Evolutionary conservation across 2,329 filamentous ascomycete species (phyloP).

Genomic region (Capronia coronata): DNA sequence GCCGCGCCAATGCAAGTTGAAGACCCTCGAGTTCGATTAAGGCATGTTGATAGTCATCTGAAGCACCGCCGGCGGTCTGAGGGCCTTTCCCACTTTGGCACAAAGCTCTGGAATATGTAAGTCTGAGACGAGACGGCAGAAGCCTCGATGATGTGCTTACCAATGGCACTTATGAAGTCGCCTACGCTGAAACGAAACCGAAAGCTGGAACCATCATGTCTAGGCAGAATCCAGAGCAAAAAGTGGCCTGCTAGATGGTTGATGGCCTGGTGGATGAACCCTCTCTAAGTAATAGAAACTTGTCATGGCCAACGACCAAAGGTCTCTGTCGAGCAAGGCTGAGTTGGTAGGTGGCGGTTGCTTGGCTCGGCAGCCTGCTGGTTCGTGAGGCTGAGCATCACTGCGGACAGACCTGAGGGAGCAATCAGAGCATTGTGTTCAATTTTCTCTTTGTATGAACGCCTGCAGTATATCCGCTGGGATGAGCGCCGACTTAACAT

Average conservation of each 20-base stretch:
- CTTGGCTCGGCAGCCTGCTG: no score
- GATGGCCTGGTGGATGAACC: not conserved
- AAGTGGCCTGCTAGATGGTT: no score
- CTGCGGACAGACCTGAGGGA: no score
- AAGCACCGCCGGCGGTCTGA: slow-evolving; percentile 26
- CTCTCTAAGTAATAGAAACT: no score
- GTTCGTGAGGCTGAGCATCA: no score
- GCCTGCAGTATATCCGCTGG: no score
- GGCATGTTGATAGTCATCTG: slow-evolving; percentile 27
- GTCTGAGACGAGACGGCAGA: not conserved
- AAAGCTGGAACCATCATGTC: slow-evolving; percentile 2
- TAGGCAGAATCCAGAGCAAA: not conserved
- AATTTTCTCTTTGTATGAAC: no score
- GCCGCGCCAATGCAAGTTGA: slow-evolving; percentile 18
- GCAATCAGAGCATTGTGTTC: no score
- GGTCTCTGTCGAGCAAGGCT: no score
- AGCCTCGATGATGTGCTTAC: slow-evolving; percentile 8
- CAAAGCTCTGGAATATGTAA: slow-evolving; percentile 22
- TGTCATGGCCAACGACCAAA: no score
- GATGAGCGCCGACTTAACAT: no score
- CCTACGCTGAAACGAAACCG: slow-evolving; percentile 30
- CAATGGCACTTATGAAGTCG: slow-evolving; percentile 29
- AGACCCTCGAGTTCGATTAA: slow-evolving; percentile 27
- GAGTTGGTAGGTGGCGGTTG: no score
- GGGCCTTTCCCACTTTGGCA: slow-evolving; percentile 25